These are phyloP conservation scores for Amorphotheca resinae DNA, from an alignment of 495 filamentous ascomycete species.

Conservation along the genomic window DNA sequence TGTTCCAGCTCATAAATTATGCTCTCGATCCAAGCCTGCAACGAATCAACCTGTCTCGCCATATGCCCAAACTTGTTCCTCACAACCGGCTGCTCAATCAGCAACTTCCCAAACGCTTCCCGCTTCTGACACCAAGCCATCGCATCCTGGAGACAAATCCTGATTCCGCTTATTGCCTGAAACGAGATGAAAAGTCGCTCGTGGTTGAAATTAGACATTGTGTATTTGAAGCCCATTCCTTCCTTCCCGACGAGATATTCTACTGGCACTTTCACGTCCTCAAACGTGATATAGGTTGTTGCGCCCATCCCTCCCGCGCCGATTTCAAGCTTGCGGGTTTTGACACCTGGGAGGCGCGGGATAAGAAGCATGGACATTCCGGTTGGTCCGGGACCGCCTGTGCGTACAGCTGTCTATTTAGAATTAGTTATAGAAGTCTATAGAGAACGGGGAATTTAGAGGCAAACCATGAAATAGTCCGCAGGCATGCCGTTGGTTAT, in stretches of 20 bases:
- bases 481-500: constrained; percentile 94
- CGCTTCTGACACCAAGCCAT: constrained; percentile 94
- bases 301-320: constrained; percentile 89
- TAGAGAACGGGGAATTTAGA: background rate
- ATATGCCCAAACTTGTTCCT: constrained; percentile 94
- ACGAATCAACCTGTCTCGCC: constrained; percentile 92
- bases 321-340: constrained; percentile 91
- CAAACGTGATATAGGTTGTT: constrained; percentile 92
- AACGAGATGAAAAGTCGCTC: constrained; percentile 97
- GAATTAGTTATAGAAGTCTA: background rate
- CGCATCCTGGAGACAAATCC: constrained; percentile 91
- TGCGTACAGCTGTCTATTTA: constrained; percentile 65
- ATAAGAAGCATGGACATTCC: constrained; percentile 71
- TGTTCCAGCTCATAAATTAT: constrained; percentile 81
- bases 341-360: constrained; percentile 54
- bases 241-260: constrained; percentile 93
- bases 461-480: constrained; percentile 72
- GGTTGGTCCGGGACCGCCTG: constrained; percentile 71
- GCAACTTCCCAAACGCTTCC: constrained; percentile 81
- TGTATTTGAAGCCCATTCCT: constrained; percentile 86
- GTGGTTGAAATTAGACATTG: constrained; percentile 98
- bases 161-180: constrained; percentile 83
- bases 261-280: constrained; percentile 96
- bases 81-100: constrained; percentile 93
- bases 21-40: constrained; percentile 90